Evolutionary conservation across 2,329 filamentous ascomycete species (phyloP), one percentile per base, ranked within the genome.

Genomic region (Apiospora koreana): DNA sequence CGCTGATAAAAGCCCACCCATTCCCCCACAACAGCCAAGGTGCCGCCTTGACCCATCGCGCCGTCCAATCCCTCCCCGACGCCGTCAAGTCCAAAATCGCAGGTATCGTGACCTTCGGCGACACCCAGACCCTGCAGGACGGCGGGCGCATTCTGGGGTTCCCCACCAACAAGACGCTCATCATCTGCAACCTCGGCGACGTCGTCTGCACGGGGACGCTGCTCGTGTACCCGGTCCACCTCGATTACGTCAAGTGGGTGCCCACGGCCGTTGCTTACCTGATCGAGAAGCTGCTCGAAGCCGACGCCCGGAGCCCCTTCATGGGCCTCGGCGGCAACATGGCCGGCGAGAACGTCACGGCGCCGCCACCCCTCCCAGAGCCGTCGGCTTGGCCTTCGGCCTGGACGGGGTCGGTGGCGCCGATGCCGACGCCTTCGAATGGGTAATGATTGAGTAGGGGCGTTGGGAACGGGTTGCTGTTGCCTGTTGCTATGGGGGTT

Each of bases 111-210:
- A 77, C 81, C 5, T 83, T 81, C 68, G 81, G 81, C 0, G 79
- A 80, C 74, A 81, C 80, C 35, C 79, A 79, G 72, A 78, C 79
- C 67, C 67, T 68, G 65, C 78, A 83, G 68, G 80, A 82, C 72
- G 74, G 77, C 28, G 80, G 77, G 23, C 77, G 78, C 66, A 82
- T 83, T 68, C 72, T 73, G 45, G 77, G 78, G 48, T 83, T 78
- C 73, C 78, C 80, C 28, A 65, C 72, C 18, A 78, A 80, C 65
- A 78, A 80, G 74, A 81, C 80, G 67, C 78, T 80, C 50, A 79
- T 83, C 72, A 83, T 83, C 76, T 84, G 82, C 77, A 83, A 82
- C 72, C 18, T 70, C 10, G 80, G 81, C 67, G 82, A 84, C 70
- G 75, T 77, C 41, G 77, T 83, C 69, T 83, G 82, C 75, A 71